Evolutionary conservation across 163 green algal species (phyloP), one percentile per base, ranked within the genome.

Genomic region (Chlamydomonas reinhardtii): DNA sequence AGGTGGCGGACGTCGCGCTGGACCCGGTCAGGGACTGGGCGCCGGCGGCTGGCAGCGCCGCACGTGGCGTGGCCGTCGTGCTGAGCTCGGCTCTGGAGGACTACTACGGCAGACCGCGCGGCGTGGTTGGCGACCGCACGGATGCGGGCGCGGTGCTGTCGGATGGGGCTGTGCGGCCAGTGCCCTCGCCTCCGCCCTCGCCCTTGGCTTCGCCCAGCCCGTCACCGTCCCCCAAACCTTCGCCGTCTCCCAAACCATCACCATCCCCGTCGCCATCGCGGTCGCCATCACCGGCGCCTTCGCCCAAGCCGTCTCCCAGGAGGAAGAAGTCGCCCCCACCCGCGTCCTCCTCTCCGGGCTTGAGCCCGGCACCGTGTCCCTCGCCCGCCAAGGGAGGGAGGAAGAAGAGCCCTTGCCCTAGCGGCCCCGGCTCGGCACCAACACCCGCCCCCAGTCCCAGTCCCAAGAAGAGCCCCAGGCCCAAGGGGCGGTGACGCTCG

Each of bases 121-220:
- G 32, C 34, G 12, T 2, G 12, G 52, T 78, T 48, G 76, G 64
- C 29, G 27, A 9, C 22, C 29, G 59, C 59, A 85, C 79, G 66
- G 79, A 85, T 27, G 79, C 69, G 11, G 79, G 79, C 65, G 79
- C 79, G 4, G 69, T 72, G 14, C 3, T 85, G 20, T n/a, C 35
- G 20, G 59, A 29, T 8, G 24, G 19, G 4, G 59, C 59, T 2
- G 24, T n/a, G 22, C 59, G 22, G 2, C 1, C 59, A 0, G 22
- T 29, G 14, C 59, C 59, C 20, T 65, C 59, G 59, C 59, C 59
- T 22, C n/a, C 59, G 22, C 59, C 59, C 24, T 65, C 59, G 20
- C 56, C 56, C 8, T 64, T 15, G 12, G 11, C 56, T 15, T 64
- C 56, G 56, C 56, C 56, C 8, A 29, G 17, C 22, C 59, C 59